Evolutionary conservation across 73 alveolate genomes (phyloP).

Genomic region (Breviolum minutum): DNA sequence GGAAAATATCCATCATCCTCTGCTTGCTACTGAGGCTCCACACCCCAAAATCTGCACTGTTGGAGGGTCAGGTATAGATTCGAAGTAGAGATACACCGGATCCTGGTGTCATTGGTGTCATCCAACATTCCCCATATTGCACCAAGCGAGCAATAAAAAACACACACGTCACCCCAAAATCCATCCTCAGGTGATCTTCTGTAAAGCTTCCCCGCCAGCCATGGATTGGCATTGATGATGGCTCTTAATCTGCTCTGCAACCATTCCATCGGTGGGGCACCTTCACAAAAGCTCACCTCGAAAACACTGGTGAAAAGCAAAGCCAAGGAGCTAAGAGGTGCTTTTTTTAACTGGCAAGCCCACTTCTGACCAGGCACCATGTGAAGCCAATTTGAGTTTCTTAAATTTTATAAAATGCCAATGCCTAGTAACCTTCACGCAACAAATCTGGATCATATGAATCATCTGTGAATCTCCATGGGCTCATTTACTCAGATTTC

Average conservation of each 20-base stretch:
- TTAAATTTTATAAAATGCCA: too few relatives aligned
- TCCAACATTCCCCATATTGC: background rate
- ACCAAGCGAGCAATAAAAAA: background rate
- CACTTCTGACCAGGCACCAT: too few relatives aligned
- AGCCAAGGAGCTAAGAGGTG: too few relatives aligned
- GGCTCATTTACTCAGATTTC: too few relatives aligned
- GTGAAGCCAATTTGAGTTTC: too few relatives aligned
- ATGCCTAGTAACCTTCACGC: too few relatives aligned
- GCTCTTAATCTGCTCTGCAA: conserved; percentile 14
- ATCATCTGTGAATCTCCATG: too few relatives aligned
- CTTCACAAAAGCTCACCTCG: conserved; percentile 44
- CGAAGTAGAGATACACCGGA: background rate
- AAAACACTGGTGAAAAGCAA: background rate
- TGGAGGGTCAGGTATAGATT: background rate
- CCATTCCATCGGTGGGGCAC: conserved; percentile 46
- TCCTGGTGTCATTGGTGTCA: background rate
- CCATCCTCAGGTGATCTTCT: background rate
- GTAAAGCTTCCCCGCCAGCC: conserved; percentile 36
- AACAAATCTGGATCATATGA: too few relatives aligned
- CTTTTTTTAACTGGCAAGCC: too few relatives aligned
- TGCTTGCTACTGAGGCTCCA: background rate
- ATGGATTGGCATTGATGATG: conserved; percentile 17
- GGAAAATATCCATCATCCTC: background rate
- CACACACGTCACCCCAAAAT: background rate
- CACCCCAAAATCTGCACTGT: background rate